Evolutionary conservation across 164 flowering plant genomes (phyloP).

Genomic region (Stephania cephalantha): DNA sequence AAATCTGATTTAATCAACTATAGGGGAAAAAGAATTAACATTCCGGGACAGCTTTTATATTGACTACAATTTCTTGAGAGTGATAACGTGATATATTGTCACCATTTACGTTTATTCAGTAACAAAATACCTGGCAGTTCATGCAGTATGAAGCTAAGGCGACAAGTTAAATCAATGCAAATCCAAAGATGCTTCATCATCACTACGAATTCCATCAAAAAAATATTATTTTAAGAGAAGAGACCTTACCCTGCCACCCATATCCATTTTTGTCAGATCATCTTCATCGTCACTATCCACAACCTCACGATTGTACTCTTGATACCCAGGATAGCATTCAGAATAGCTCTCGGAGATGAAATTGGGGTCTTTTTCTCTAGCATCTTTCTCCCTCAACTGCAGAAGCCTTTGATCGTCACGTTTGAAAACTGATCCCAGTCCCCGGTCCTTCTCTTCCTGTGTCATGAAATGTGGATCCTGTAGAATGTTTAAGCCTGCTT

Average conservation of each 20-base stretch:
- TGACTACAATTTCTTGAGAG: not conserved
- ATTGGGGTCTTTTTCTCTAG: conserved; percentile 96
- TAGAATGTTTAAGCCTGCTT: conserved; percentile 32
- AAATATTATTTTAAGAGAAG: not conserved
- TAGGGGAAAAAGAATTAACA: not conserved
- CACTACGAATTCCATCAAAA: not conserved
- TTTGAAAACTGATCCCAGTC: conserved; percentile 97
- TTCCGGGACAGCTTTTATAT: not conserved
- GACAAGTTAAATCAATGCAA: not conserved
- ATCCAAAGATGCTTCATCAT: not conserved
- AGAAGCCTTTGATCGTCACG: conserved; percentile 94
- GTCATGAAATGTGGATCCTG: conserved; percentile 89
- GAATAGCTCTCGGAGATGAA: conserved; percentile 97
- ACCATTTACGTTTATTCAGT: not conserved
- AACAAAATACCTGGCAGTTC: not conserved
- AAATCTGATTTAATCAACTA: not conserved
- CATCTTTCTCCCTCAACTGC: conserved; percentile 90
- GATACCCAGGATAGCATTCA: conserved; percentile 98
- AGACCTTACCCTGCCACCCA: conserved; percentile 89
- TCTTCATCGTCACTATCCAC: conserved; percentile 94
- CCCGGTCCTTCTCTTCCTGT: conserved; percentile 97
- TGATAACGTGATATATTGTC: not conserved
- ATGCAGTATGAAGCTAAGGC: not conserved
- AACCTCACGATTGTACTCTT: conserved; percentile 90
- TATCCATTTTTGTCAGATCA: conserved; percentile 96